These are phyloP conservation scores for Fusarium nodosum DNA, from an alignment of 2,329 filamentous ascomycete species.

Conservation along the genomic window DNA sequence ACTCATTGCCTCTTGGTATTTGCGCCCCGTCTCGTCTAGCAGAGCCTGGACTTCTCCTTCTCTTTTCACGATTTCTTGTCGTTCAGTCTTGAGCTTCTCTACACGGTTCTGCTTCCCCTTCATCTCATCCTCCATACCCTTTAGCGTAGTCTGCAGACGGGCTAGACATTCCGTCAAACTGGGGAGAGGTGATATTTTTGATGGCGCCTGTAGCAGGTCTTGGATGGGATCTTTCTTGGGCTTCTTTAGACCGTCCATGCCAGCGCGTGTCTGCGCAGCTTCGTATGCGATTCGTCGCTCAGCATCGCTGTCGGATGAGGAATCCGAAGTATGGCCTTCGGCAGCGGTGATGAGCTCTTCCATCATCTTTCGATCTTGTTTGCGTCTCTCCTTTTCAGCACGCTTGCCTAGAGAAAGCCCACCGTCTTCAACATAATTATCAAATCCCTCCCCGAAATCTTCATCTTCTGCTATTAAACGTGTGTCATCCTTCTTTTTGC, in stretches of 20 bases:
- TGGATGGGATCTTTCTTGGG: constrained; percentile 55
- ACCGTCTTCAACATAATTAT: constrained; percentile 90
- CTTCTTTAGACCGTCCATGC: constrained; percentile 79
- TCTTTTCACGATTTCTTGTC: constrained; percentile 73
- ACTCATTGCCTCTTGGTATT: constrained; percentile 63
- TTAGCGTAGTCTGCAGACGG: constrained; percentile 71
- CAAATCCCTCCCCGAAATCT: constrained; percentile 92
- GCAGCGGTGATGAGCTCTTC: constrained; percentile 85
- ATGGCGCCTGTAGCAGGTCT: constrained; percentile 69
- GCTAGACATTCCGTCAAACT: constrained; percentile 76
- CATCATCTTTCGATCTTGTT: constrained; percentile 80
- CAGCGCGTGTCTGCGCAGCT: constrained; percentile 84
- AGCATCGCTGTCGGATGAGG: constrained; percentile 76
- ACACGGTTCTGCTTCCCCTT: constrained; percentile 72
- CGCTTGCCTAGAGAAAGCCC: constrained; percentile 82
- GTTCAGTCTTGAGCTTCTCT: constrained; percentile 76
- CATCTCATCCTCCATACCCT: constrained; percentile 73
- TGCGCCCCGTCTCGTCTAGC: constrained; percentile 83
- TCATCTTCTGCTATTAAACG: constrained; percentile 88
- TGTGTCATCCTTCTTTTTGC: constrained; percentile 75
- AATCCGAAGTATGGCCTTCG: constrained; percentile 74
- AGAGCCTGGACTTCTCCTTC: constrained; percentile 85
- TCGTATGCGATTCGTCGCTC: constrained; percentile 87
- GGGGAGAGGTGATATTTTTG: constrained; percentile 83
- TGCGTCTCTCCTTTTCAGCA: constrained; percentile 79